These are phyloP conservation scores for Rhazya stricta DNA, from an alignment of 257 asterid genomes.

Conservation along the genomic window DNA sequence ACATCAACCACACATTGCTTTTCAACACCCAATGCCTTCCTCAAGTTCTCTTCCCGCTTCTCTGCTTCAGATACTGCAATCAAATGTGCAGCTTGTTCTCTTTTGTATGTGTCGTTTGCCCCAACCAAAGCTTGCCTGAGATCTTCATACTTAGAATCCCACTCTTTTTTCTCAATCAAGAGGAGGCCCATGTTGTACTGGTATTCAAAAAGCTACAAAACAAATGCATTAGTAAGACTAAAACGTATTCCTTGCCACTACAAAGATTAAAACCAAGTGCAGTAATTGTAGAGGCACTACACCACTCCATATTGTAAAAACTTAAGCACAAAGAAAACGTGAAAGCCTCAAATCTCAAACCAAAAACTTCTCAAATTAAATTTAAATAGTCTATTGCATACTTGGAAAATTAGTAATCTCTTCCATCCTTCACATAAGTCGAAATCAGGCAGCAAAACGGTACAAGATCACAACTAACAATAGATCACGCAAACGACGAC, in stretches of 20 bases:
- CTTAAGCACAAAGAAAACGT: not conserved
- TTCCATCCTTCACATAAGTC: not conserved
- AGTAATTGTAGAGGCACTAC: not conserved
- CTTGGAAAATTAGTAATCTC: not conserved
- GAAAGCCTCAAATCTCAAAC: not conserved
- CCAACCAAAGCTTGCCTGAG: slow-evolving; percentile 51
- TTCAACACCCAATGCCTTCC: slow-evolving; percentile 89
- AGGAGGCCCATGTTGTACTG: slow-evolving; percentile 96
- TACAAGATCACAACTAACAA: slow-evolving; percentile 4
- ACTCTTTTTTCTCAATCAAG: slow-evolving; percentile 86
- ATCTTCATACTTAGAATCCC: slow-evolving; percentile 74
- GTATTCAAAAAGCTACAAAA: slow-evolving; percentile 77
- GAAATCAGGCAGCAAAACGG: not conserved
- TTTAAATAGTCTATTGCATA: not conserved
- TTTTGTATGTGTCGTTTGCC: slow-evolving; percentile 48
- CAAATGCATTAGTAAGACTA: slow-evolving; percentile 10
- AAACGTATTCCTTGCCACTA: not conserved
- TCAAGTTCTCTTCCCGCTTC: slow-evolving; percentile 83
- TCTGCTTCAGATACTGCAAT: slow-evolving; percentile 76
- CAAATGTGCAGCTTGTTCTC: slow-evolving; percentile 62
- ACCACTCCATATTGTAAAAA: not conserved
- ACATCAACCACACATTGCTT: slow-evolving; percentile 87
- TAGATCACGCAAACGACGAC: not conserved
- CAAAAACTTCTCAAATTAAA: too few species aligned
- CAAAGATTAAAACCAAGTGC: not conserved